Conservation (phyloP, 139 green algal species). For the Diplosphaera chodatii region DNA sequence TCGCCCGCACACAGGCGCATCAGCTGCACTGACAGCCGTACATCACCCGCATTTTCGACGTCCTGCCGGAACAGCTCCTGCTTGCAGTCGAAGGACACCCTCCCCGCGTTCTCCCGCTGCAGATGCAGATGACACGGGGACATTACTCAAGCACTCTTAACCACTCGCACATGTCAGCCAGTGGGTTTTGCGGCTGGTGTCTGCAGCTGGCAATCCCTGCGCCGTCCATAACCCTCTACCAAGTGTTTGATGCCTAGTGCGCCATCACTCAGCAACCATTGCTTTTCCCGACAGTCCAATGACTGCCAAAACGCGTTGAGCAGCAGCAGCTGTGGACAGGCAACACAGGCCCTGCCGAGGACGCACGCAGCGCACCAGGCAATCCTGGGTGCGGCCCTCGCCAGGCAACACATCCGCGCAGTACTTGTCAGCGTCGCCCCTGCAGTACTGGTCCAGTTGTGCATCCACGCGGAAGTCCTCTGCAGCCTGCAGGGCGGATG, state of each 20-base stretch:
- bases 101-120: constrained; percentile 38
- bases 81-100: constrained; percentile 56
- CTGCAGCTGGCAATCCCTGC: too few relatives aligned
- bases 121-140: too few relatives aligned
- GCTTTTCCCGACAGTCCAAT: too few relatives aligned
- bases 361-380: too few relatives aligned
- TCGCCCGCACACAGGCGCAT: constrained; percentile 65
- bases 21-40: constrained; percentile 58
- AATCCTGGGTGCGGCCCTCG: constrained; percentile 52
- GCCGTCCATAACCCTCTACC: too few relatives aligned
- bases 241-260: too few relatives aligned
- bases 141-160: too few relatives aligned
- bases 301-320: too few relatives aligned
- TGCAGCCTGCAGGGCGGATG: constrained; percentile 16
- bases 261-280: too few relatives aligned
- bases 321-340: too few relatives aligned
- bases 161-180: not conserved
- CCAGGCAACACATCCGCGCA: constrained; percentile 51
- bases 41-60: constrained; percentile 72
- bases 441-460: constrained; percentile 48
- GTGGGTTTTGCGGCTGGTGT: too few relatives aligned
- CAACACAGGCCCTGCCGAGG: too few relatives aligned
- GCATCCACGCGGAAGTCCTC: constrained; percentile 64
- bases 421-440: constrained; percentile 35
- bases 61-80: constrained; percentile 75